phyloP scores from a whole-genome alignment of 805 yeast species.

The Metschnikowia lochheadii region DNA sequence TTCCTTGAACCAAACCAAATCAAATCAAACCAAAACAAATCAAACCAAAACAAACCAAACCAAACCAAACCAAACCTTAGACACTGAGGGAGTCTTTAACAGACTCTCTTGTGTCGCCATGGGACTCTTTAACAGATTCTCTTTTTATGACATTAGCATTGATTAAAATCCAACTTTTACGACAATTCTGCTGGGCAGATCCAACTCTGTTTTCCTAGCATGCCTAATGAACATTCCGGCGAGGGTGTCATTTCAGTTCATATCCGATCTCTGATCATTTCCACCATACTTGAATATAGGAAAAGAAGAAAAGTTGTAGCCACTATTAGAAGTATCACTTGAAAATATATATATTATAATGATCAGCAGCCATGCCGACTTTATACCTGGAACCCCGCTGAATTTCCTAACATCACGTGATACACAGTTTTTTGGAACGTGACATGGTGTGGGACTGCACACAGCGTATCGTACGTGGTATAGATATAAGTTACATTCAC shows the following conservation, averaged over 20 bases:
- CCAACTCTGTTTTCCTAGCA: slow-evolving; percentile 22
- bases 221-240: slow-evolving; percentile 16
- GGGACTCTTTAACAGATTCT: slow-evolving; percentile 4
- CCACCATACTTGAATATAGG: slow-evolving; percentile 6
- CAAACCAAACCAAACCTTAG: neutral
- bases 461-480: neutral
- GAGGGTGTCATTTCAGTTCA: slow-evolving; percentile 15
- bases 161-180: slow-evolving; percentile 38
- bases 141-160: slow-evolving; percentile 15
- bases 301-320: neutral
- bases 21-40: no score
- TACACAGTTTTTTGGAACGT: neutral
- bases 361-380: neutral
- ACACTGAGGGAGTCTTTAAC: slow-evolving; percentile 1
- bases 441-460: neutral
- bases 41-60: no score
- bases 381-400: neutral
- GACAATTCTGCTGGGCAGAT: slow-evolving; percentile 19
- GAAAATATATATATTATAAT: no score
- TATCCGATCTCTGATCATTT: slow-evolving; percentile 1
- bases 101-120: neutral
- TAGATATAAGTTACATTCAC: neutral
- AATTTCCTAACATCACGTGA: neutral
- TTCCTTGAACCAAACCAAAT: no score
- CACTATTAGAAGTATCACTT: neutral